Evolutionary conservation across 352 stramenopile species (phyloP), one percentile per base, ranked within the genome.

Genomic region (Phytopythium cucurbitacearum): DNA sequence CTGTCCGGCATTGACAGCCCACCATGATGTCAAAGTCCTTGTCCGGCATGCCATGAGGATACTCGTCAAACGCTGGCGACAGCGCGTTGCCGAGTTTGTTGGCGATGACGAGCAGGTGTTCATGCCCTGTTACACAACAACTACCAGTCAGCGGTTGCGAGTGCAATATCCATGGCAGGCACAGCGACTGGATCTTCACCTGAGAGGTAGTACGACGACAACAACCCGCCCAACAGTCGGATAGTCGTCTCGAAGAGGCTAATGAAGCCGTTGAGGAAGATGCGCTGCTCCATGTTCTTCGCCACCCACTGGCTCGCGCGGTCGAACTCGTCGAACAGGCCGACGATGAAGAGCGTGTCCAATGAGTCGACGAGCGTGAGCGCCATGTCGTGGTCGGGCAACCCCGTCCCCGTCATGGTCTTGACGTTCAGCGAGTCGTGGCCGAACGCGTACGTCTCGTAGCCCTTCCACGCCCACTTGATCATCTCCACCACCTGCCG

Each of bases 241-340:
- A 92, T 92, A 9, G 82, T 91, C 38, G 80, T 91, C 57, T 92
- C 82, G 56, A 92, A 92, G 50, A 92, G 60, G 59, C 76, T 89
- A 48, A 92, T 76, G 53, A 73, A 86, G 34, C 67, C 76, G 15
- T 42, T 51, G 48, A 81, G 56, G 57, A 85, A 84, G 62, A 93
- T 91, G 13, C 77, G 71, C 9, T 71, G 45, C 42, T 88, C 69
- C 67, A 92, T 78, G 53, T 92, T 75, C 4, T 62, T 59, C 5
- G 63, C 71, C 38, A 89, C 62, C 82, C 82, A 93, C 33, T 81
- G 56, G 21, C 69, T 87, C 0, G 82, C 82, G 6, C 62, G 57
- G 53, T 91, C 74, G 49, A 90, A 93, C 59, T 90, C 76, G 5
- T 87, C 80, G 50, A 89, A 86, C 67, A 93, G 79, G 15, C 82